phyloP scores from a whole-genome alignment of 805 yeast species.

The Debaryomyces tyrocola region DNA sequence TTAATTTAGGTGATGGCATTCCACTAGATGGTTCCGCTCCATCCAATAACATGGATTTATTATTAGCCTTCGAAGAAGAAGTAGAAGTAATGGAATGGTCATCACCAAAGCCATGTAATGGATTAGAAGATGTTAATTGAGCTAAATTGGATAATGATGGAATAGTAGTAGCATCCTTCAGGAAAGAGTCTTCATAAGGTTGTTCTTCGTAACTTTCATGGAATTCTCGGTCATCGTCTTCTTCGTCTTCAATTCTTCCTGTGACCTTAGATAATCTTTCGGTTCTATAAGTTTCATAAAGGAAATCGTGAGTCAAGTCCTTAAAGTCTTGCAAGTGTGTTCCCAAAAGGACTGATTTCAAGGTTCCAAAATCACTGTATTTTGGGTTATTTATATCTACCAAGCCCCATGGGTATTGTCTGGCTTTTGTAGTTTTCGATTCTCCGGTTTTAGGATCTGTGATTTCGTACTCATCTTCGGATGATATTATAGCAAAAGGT shows the following conservation, averaged over 20 bases:
- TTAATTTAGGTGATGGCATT: constrained; percentile 24
- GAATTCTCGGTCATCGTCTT: constrained; percentile 11
- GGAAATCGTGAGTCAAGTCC: constrained; percentile 73
- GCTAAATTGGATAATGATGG: constrained; percentile 69
- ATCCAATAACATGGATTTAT: constrained; percentile 38
- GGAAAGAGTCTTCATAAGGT: constrained; percentile 27
- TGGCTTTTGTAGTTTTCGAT: constrained; percentile 46
- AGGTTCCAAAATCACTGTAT: constrained; percentile 52
- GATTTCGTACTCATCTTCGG: constrained; percentile 56
- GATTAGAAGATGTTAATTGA: constrained; percentile 36
- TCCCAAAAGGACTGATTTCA: constrained; percentile 73
- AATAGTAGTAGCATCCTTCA: constrained; percentile 16
- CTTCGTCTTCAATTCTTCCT: constrained; percentile 28
- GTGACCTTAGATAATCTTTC: constrained; percentile 66
- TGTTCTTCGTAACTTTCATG: constrained; percentile 15
- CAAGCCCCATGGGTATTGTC: constrained; percentile 78
- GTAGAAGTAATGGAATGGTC: constrained; percentile 21
- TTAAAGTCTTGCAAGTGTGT: constrained; percentile 81
- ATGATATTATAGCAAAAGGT: constrained; percentile 72
- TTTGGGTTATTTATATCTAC: constrained; percentile 55
- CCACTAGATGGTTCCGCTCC: constrained; percentile 17
- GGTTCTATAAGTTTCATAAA: constrained; percentile 79
- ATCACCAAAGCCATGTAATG: constrained; percentile 14
- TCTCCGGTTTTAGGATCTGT: constrained; percentile 45
- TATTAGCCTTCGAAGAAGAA: constrained; percentile 16